phyloP scores from a whole-genome alignment of 768 basidiomycete species.

The Piloderma croceum region DNA sequence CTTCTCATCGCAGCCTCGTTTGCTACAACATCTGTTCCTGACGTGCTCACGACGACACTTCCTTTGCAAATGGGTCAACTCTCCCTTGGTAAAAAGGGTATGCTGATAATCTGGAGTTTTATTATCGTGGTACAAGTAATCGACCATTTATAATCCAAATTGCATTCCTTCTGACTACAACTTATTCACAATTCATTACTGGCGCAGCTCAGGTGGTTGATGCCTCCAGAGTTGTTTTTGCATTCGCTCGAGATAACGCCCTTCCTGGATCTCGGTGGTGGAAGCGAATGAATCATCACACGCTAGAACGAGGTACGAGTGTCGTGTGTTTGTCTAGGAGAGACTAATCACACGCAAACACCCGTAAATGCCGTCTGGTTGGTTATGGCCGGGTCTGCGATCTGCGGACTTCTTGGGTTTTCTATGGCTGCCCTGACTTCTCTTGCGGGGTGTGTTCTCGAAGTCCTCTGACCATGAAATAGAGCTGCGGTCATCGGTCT shows the following conservation, averaged over 20 bases:
- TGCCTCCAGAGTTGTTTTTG: constrained; percentile 42
- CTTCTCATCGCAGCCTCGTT: constrained; percentile 39
- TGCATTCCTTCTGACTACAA: neutral
- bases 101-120: constrained; percentile 39
- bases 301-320: too few species aligned
- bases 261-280: constrained; percentile 33
- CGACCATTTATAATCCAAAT: constrained; percentile 1
- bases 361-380: constrained; percentile 40
- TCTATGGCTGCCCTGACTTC: constrained; percentile 29
- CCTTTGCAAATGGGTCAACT: constrained; percentile 39
- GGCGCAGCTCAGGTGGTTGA: constrained; percentile 44
- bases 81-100: constrained; percentile 35
- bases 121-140: constrained; percentile 39
- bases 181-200: constrained; percentile 29
- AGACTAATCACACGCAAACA: constrained; percentile 25
- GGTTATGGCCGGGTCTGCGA: constrained; percentile 26
- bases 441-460: constrained; percentile 34
- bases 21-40: constrained; percentile 34
- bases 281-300: constrained; percentile 28
- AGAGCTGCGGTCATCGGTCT: constrained; percentile 30
- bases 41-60: constrained; percentile 26
- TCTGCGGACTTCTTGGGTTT: constrained; percentile 29
- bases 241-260: constrained; percentile 37
- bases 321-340: too few species aligned
- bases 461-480: constrained; percentile 2